Evolutionary conservation across 345 rosid species (phyloP).

Genomic region (Brassica nigra): DNA sequence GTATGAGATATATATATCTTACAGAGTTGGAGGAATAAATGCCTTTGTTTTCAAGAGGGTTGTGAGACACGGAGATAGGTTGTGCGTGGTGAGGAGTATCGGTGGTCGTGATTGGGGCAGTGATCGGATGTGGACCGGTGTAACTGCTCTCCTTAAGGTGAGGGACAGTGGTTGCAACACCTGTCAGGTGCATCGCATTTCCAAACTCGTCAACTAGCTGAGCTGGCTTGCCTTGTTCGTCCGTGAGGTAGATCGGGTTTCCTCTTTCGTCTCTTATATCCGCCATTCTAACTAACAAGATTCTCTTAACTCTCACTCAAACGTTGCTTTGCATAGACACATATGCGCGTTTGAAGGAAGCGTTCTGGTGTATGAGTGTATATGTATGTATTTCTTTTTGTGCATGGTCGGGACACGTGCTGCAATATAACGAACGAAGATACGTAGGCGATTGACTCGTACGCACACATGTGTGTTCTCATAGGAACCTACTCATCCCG

Average conservation of each 20-base stretch:
- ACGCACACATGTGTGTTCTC: slow-evolving; percentile 20
- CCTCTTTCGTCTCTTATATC: slow-evolving; percentile 61
- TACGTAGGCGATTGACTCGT: slow-evolving; percentile 5
- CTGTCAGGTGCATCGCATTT: slow-evolving; percentile 56
- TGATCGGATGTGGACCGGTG: slow-evolving; percentile 40
- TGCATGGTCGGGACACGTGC: slow-evolving; percentile 28
- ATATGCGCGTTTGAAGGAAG: neutral
- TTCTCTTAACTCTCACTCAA: neutral
- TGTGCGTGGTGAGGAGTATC: slow-evolving; percentile 35
- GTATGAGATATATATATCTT: neutral
- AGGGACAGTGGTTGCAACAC: slow-evolving; percentile 53
- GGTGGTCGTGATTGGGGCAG: slow-evolving; percentile 34
- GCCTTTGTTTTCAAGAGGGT: slow-evolving; percentile 10
- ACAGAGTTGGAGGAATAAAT: neutral
- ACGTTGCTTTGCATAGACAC: neutral
- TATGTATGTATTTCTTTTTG: neutral
- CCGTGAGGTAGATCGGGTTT: slow-evolving; percentile 51
- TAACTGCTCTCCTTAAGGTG: slow-evolving; percentile 34
- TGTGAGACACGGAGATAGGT: slow-evolving; percentile 27
- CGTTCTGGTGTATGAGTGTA: neutral
- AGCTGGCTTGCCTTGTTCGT: slow-evolving; percentile 57
- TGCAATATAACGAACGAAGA: slow-evolving; percentile 4
- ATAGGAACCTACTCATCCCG: slow-evolving; percentile 2
- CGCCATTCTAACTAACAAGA: slow-evolving; percentile 45
- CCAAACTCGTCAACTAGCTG: slow-evolving; percentile 62